A percentile compares a stretch with the other conserved stretches of the same genome.
phyloP scores from a whole-genome alignment of 1,139 yeast genomes.

The Blastobotrys illinoisensis region DNA sequence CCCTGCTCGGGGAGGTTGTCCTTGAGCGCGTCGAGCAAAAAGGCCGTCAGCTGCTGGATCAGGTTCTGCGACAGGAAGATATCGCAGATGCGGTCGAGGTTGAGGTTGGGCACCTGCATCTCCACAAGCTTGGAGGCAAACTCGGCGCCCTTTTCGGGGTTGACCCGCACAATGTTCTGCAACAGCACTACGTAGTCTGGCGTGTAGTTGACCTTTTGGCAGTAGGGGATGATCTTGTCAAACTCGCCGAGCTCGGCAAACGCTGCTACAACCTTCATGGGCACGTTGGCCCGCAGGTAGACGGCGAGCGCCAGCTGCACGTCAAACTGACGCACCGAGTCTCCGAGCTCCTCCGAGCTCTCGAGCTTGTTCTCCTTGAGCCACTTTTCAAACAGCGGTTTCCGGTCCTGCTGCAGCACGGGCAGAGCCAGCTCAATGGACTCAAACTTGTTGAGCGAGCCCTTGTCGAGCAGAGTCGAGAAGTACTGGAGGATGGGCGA shows the following conservation, averaged over 20 bases:
- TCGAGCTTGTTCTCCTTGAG: constrained; percentile 91
- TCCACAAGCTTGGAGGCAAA: constrained; percentile 84
- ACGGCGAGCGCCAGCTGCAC: constrained; percentile 84
- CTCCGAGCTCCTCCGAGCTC: constrained; percentile 94
- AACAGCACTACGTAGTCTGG: constrained; percentile 90
- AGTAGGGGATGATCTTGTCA: constrained; percentile 91
- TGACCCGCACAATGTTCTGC: constrained; percentile 84
- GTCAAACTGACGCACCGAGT: constrained; percentile 84
- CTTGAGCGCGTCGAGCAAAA: constrained; percentile 90
- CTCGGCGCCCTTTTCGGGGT: constrained; percentile 98
- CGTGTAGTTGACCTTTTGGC: constrained; percentile 79
- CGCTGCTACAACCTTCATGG: constrained; percentile 85
- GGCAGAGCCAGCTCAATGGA: constrained; percentile 94
- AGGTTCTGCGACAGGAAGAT: constrained; percentile 91
- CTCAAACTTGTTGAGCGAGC: constrained; percentile 88
- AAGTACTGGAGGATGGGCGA: constrained; percentile 93
- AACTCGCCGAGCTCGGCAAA: constrained; percentile 95
- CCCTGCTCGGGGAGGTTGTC: constrained; percentile 94
- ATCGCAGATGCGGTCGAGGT: constrained; percentile 84
- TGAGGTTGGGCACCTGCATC: constrained; percentile 56
- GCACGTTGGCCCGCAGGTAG: constrained; percentile 77
- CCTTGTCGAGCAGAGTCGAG: constrained; percentile 86
- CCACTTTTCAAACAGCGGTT: constrained; percentile 93
- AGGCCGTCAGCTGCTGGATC: constrained; percentile 98
- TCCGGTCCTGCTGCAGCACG: constrained; percentile 91